Conservation (phyloP, 805 yeast species). For the Grigorovia yakushimaensis region DNA sequence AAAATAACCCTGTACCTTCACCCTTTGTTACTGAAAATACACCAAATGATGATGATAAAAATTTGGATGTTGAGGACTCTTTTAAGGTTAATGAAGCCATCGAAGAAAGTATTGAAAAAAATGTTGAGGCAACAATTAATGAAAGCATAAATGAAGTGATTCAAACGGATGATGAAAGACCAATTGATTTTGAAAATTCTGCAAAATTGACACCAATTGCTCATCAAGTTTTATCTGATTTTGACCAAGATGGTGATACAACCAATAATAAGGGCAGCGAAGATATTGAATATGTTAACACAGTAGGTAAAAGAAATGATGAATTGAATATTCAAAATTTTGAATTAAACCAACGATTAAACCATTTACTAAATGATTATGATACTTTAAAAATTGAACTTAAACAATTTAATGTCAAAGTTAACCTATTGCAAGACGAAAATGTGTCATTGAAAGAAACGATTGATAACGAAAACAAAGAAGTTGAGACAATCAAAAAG, state of each 20-base stretch:
- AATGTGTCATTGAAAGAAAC: background rate
- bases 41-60: background rate
- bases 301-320: slow-evolving; percentile 13
- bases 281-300: slow-evolving; percentile 5
- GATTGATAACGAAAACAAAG: slow-evolving; percentile 5
- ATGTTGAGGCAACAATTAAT: background rate
- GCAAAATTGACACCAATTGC: slow-evolving; percentile 18
- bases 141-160: background rate
- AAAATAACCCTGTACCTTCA: background rate
- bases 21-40: background rate
- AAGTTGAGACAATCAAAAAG: slow-evolving; percentile 8
- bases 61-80: background rate
- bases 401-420: slow-evolving; percentile 4
- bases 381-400: slow-evolving; percentile 10
- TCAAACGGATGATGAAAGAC: background rate
- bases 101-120: background rate
- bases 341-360: slow-evolving; percentile 12
- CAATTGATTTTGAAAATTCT: slow-evolving; percentile 1
- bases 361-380: slow-evolving; percentile 9
- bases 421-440: slow-evolving; percentile 9
- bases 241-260: background rate
- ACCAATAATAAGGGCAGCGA: slow-evolving; percentile 5
- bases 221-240: slow-evolving; percentile 2
- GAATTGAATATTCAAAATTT: slow-evolving; percentile 15
- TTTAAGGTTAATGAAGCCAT: background rate